Evolutionary conservation across 2,329 filamentous ascomycete species (phyloP), one percentile per base, ranked within the genome.

Genomic region (Fusarium armeniacum): DNA sequence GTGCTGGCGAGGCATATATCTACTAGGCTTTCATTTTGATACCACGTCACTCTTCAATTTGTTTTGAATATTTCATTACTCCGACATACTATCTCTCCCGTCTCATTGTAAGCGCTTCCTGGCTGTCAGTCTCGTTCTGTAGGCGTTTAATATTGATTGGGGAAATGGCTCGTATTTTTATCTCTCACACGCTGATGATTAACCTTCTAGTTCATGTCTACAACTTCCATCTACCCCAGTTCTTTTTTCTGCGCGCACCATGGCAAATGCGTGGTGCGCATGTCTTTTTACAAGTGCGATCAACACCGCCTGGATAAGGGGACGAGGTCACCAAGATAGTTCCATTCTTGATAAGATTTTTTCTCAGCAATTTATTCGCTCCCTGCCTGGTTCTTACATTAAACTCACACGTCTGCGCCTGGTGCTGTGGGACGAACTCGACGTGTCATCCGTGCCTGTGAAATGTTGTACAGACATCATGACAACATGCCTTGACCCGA

Each of bases 1-100:
- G 64, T 66, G 63, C 59, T 62, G 60, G 69, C 62, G 65, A 70
- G 73, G 69, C 73, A 75, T 65, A 70, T 57, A 62, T 75, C 60
- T 72, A 73, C 67, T 64, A 67, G 73, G 69, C 61, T 72, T 75
- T 73, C 60, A 67, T 71, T 75, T 75, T 75, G 69, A 75, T 75
- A 75, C 73, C 73, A 75, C 63, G 70, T 75, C 71, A 65, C 64
- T 75, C 58, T 72, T 74, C 57, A 56, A 66, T 72, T 75, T 62
- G 53, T 70, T 66, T 46, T 70, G 53, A 51, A 58, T 43, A 68
- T 59, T 62, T 67, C 52, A 53, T 49, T 67, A 33, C 50, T 58
- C 28, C 35, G 22, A 55, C 16, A 35, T 44, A 43, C 35, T 20
- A 43, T 32, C 22, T 41, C 47, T 32, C 22, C 35, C 43, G 20